A percentile compares a stretch with the other conserved stretches of the same genome.
Evolutionary conservation across 139 green algal species (phyloP).

Genomic region (Closterium sp.): DNA sequence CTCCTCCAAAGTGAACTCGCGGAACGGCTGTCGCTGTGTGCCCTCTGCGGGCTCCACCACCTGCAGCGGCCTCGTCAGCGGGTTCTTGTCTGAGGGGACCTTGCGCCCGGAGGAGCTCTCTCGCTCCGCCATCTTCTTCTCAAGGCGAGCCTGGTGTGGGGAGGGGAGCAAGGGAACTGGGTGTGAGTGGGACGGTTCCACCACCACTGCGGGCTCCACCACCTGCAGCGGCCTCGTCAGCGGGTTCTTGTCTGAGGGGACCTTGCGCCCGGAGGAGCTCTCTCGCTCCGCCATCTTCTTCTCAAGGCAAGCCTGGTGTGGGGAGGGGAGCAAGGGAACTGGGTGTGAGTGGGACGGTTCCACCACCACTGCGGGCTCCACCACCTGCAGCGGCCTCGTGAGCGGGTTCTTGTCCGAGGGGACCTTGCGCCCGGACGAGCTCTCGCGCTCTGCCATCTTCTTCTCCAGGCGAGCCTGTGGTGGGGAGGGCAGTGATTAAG

Average conservation of each 20-base stretch:
- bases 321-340: too few relatives aligned
- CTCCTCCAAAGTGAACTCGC: slow-evolving; percentile 2
- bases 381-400: too few relatives aligned
- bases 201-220: too few relatives aligned
- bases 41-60: background rate
- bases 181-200: too few relatives aligned
- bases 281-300: background rate
- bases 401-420: background rate
- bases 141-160: background rate
- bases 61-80: background rate
- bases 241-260: background rate
- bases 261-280: background rate
- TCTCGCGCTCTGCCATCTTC: background rate
- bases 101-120: background rate
- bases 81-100: background rate
- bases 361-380: too few relatives aligned
- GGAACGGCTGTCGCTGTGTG: background rate
- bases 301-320: background rate
- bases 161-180: too few relatives aligned
- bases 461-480: background rate
- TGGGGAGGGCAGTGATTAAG: too few relatives aligned
- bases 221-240: background rate
- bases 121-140: slow-evolving; percentile 3
- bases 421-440: background rate
- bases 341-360: too few relatives aligned